Evolutionary conservation across 192 early-diverging fungal species (phyloP), one percentile per base, ranked within the genome.

Genomic region (Oehlia diaphana): DNA sequence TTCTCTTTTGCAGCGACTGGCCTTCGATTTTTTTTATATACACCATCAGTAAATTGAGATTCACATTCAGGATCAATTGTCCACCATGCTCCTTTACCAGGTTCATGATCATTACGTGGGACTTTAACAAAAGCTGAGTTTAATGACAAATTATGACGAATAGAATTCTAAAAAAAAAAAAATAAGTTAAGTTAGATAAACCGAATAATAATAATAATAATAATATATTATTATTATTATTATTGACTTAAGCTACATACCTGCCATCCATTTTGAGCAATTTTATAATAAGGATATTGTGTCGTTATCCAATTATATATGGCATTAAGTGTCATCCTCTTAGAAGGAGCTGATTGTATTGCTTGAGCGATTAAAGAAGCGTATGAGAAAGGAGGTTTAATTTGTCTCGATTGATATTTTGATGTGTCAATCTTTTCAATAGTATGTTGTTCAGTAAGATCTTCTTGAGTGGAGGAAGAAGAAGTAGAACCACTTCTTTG

Each of bases 51-150:
- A 74, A 93, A 92, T 86, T 93, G 91, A 33, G 78, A 82, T 82
- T 92, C 90, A 72, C 86, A 89, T 33, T 82, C 86, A 53, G 90
- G 87, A 77, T 96, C 95, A 70, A 98, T 94, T 2, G 96, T 92
- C 97, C 96, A 98, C 82, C 95, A 97, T 39, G 95, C 93, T 9
- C 97, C 97, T 82, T 98, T 98, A 26, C 96, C 96, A 19, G 94
- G 93, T 82, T 97, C 96, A 50, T 90, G 91, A 78, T 89, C 88
- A 2, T 93, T 92, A 12, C 96, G 88, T 71, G 93, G 93, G 37
- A 97, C 93, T 72, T 95, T 94, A 28, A 97, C 88, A 88, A 99
- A 99, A 19, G 92, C 91, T 79, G 95, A 95, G 87, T 98, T 98
- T 67, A 98, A 88, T n/a, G 95, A 96, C 47, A 98, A 86, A 83